Percentiles rank a stretch among this genome's conserved stretches.
These are phyloP conservation scores for Linderniella brevidens DNA, from an alignment of 257 asterid species.

Conservation along the genomic window DNA sequence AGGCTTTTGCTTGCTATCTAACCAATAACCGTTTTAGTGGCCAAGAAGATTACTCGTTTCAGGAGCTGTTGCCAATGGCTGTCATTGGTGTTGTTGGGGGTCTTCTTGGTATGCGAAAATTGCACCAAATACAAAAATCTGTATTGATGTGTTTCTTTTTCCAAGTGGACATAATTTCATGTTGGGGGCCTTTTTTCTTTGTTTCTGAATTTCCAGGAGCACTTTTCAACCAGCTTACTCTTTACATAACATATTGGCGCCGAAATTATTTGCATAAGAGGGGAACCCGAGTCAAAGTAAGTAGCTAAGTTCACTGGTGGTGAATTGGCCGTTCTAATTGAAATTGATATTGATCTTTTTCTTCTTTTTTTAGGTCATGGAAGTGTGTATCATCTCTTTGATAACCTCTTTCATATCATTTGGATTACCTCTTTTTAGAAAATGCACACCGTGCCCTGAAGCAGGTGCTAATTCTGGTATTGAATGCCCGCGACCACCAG, in stretches of 20 bases:
- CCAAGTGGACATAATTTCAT: too few relatives aligned
- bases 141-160: constrained; percentile 8
- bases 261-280: constrained; percentile 82
- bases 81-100: constrained; percentile 97
- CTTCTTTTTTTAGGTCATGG: constrained; percentile 46
- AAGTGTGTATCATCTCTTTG: constrained; percentile 78
- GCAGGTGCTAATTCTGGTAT: constrained; percentile 57
- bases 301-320: constrained; percentile 15
- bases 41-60: constrained; percentile 96
- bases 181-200: not conserved
- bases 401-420: constrained; percentile 78
- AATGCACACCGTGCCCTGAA: constrained; percentile 94
- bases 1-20: constrained; percentile 19
- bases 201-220: constrained; percentile 39
- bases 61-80: constrained; percentile 93
- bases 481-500: constrained; percentile 97
- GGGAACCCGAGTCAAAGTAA: constrained; percentile 81
- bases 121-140: not conserved
- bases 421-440: constrained; percentile 81
- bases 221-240: constrained; percentile 86
- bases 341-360: constrained; percentile 12
- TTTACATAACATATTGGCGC: constrained; percentile 74
- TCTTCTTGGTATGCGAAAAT: constrained; percentile 63
- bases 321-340: constrained; percentile 8
- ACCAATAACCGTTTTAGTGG: constrained; percentile 51